Conservation (phyloP, 805 yeast species). For the Starmerella potacharoeniae region DNA sequence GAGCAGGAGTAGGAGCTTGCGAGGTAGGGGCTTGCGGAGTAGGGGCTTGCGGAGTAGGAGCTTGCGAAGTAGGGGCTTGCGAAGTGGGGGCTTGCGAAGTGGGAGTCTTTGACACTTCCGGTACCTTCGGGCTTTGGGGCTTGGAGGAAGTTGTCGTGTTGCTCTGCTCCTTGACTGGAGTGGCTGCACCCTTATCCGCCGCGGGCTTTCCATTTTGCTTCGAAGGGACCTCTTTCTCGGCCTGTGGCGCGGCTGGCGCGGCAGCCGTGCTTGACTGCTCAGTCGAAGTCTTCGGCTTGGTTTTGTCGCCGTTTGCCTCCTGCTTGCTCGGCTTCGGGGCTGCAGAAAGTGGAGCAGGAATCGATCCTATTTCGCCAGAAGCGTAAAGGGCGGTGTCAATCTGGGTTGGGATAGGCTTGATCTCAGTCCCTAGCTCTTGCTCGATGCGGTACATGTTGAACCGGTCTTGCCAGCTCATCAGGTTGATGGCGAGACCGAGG, state of each 20-base stretch:
- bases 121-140: background rate
- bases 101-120: background rate
- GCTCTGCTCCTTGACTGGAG: background rate
- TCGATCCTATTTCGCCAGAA: constrained; percentile 43
- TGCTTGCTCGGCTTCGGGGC: background rate
- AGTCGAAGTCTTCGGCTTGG: background rate
- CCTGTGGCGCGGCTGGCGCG: background rate
- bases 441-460: constrained; percentile 88
- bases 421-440: constrained; percentile 94
- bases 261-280: background rate
- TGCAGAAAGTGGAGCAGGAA: background rate
- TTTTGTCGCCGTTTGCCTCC: background rate
- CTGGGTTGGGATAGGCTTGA: constrained; percentile 89
- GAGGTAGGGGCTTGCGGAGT: background rate
- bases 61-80: no score
- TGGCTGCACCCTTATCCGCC: background rate
- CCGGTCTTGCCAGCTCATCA: constrained; percentile 94
- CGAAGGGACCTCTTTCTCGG: background rate
- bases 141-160: background rate
- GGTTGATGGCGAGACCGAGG: constrained; percentile 91
- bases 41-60: no score
- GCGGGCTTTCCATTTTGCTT: background rate
- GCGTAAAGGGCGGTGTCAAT: constrained; percentile 86
- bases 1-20: background rate
- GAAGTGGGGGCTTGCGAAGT: background rate